Base-by-base conservation (phyloP, 2,329 filamentous ascomycete species). In the Ascochyta pisi region DNA sequence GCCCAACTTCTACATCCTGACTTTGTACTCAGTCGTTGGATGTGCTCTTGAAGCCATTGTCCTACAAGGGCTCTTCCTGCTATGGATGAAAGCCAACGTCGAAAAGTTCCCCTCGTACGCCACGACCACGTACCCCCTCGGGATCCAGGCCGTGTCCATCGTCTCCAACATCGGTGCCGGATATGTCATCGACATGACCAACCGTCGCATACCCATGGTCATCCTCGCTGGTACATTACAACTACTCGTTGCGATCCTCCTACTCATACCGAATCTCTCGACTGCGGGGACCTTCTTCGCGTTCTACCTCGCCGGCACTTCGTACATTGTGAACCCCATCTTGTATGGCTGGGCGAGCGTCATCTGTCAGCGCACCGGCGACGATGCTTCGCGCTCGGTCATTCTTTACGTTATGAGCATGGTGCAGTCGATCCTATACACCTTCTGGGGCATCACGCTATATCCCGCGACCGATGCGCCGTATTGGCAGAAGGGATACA, bases 61-160 rank as follows among this genome's bases (percentile, higher is more conserved):
- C 16, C 22, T 69, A 3, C 66, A 69, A 31, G 66, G 66, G 0
- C 63, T 69, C 6, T 69, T 69, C 37, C 44, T 69, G 2, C 57
- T 69, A 6, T 69, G 65, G 65, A 63, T 69, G 58, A 69, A 66
- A 39, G 59, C 62, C 16, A 46, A 68, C 29, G 54, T 60, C 9
- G 42, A 40, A 12, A 42, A 61, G 15, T 67, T 68, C 41, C 65
- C 76, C 0, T 75, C 84, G 0, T 45, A 77, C 0, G 81, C 86
- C 60, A 77, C 82, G 10, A 86, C 86, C 63, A 82, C 84, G 61
- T 86, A 85, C 44, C 83, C 84, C 0, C 81, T 84, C 0, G 84
- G 83, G 2, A 81, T 86, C 0, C 79, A 84, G 0, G 84, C 83
- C 0, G 79, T 82, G 0, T 84, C 83, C 2, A 86, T 86, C 33